Percentiles rank a stretch among this genome's conserved stretches.
Conservation (phyloP, 768 basidiomycete species). For the Psilocybe cyanescens region DNA sequence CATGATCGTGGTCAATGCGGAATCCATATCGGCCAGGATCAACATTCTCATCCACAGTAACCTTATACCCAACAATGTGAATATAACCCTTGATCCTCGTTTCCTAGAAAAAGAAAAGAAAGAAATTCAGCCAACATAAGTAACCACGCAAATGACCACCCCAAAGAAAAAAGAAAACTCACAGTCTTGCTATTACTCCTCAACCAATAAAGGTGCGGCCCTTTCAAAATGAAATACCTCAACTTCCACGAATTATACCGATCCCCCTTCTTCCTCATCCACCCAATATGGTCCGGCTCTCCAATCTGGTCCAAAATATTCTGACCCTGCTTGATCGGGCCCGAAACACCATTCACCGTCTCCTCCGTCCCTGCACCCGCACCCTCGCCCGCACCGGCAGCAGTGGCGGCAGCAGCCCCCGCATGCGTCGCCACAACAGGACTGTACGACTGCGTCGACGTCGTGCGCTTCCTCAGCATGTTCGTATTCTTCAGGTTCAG, state of each 20-base stretch:
- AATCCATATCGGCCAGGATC: constrained; percentile 95
- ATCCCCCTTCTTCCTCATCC: constrained; percentile 96
- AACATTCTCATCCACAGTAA: constrained; percentile 89
- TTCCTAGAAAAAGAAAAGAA: constrained; percentile 60
- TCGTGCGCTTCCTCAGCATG: constrained; percentile 61
- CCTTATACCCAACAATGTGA: constrained; percentile 89
- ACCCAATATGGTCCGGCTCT: constrained; percentile 85
- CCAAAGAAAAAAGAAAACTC: constrained; percentile 33
- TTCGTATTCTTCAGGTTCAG: constrained; percentile 19
- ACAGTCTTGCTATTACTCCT: constrained; percentile 70
- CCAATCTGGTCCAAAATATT: constrained; percentile 92
- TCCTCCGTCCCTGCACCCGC: constrained; percentile 3
- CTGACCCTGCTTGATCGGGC: constrained; percentile 57
- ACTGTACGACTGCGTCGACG: constrained; percentile 29
- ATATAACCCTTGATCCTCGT: constrained; percentile 97
- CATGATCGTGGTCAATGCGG: constrained; percentile 86
- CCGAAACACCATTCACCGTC: constrained; percentile 24
- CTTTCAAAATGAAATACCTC: constrained; percentile 92
- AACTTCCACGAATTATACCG: constrained; percentile 92
- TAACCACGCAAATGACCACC: neutral
- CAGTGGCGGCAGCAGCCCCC: constrained; percentile 7
- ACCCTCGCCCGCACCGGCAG: no score
- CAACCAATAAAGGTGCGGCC: constrained; percentile 87
- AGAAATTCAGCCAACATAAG: constrained; percentile 1
- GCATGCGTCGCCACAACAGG: constrained; percentile 15